Conservation (phyloP, 2,329 filamentous ascomycete genomes). For the Hymenoscyphus repandus region DNA sequence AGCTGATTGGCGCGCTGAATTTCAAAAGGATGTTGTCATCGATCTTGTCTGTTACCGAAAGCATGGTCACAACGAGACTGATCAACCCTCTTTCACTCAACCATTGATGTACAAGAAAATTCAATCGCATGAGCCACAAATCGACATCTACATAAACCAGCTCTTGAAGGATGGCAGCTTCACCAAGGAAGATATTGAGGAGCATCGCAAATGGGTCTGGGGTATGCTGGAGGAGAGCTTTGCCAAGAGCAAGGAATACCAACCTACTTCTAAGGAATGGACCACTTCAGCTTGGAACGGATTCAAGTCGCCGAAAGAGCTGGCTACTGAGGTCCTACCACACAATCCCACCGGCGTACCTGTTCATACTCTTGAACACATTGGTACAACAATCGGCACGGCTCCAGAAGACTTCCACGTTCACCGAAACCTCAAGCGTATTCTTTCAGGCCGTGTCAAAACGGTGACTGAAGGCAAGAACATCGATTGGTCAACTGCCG, state of each 20-base stretch:
- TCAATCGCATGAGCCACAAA: conserved; percentile 72
- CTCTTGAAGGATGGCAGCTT: conserved; percentile 89
- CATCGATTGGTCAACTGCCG: conserved; percentile 96
- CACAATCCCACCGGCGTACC: conserved; percentile 84
- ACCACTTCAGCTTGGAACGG: conserved; percentile 98
- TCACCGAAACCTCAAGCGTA: conserved; percentile 96
- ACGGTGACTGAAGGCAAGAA: conserved; percentile 85
- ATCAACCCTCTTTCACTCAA: conserved; percentile 99
- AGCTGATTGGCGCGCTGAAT: conserved; percentile 96
- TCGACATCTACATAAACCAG: conserved; percentile 89
- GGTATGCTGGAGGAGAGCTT: conserved; percentile 98
- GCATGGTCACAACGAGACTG: conserved; percentile 98
- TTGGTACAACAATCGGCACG: conserved; percentile 73
- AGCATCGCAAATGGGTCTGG: conserved; percentile 99
- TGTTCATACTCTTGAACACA: conserved; percentile 66
- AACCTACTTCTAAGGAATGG: conserved; percentile 96
- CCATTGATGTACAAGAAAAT: conserved; percentile 99
- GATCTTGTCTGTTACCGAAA: conserved; percentile 99
- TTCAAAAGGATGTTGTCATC: conserved; percentile 97
- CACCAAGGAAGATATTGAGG: conserved; percentile 94
- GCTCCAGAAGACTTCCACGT: conserved; percentile 80
- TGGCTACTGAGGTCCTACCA: conserved; percentile 88
- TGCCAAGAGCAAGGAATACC: conserved; percentile 94
- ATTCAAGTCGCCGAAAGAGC: conserved; percentile 98
- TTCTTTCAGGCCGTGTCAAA: conserved; percentile 84